phyloP scores from a whole-genome alignment of 371 early-diverging fungal genomes.

The Blyttiomyces sp. region DNA sequence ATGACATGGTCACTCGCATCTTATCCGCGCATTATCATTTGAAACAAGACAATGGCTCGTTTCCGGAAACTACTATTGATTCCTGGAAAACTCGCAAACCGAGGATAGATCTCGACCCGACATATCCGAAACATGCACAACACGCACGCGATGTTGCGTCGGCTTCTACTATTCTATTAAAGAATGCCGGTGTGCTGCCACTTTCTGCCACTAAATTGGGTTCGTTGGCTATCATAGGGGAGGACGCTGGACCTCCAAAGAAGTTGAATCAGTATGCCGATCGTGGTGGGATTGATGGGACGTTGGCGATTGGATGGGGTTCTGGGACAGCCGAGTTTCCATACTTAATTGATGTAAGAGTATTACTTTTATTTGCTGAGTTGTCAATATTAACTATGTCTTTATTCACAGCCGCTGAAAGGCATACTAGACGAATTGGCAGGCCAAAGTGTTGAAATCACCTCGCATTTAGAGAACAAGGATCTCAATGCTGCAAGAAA shows the following conservation, averaged over 20 bases:
- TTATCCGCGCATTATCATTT: conserved; percentile 50
- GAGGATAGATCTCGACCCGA: conserved; percentile 36
- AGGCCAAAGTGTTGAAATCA: conserved; percentile 25
- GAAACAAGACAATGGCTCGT: neutral
- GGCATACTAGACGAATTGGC: conserved; percentile 45
- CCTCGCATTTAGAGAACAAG: conserved; percentile 34
- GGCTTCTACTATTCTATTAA: conserved; percentile 50
- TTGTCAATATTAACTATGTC: neutral
- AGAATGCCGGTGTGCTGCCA: conserved; percentile 41
- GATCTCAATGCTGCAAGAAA: conserved; percentile 34
- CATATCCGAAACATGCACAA: conserved; percentile 27
- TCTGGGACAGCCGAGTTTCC: conserved; percentile 60
- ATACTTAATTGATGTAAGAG: conserved; percentile 51
- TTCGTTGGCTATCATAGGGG: conserved; percentile 50
- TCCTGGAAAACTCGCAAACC: conserved; percentile 3
- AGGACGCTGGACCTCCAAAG: conserved; percentile 40
- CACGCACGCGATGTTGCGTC: conserved; percentile 46
- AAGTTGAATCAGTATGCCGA: conserved; percentile 30
- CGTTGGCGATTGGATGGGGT: conserved; percentile 64
- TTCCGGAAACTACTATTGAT: conserved; percentile 42
- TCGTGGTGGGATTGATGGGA: conserved; percentile 34
- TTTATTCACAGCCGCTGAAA: conserved; percentile 27
- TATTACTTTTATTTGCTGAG: neutral
- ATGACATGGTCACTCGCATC: conserved; percentile 58
- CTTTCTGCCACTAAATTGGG: conserved; percentile 8